Base-by-base conservation (phyloP, 305 asterid genomes). In the Fraxinus angustifolia region DNA sequence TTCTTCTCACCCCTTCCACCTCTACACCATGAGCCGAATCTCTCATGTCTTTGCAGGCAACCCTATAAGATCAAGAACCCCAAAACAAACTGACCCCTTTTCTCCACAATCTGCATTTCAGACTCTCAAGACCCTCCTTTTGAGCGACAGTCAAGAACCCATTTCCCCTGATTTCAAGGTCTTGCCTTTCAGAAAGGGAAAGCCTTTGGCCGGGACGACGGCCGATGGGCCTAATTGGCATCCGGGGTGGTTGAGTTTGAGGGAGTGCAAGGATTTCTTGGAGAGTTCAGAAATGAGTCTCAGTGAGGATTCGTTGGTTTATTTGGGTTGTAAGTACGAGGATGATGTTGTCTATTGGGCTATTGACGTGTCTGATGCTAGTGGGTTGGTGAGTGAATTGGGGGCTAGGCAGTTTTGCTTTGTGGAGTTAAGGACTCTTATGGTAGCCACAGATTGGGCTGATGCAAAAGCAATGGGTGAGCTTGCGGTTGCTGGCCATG, bases 381-480 rank as follows among this genome's bases (percentile, higher is more conserved):
- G 86, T 81, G 90, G 75, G 0, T 71, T 91, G 88, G 97, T 89
- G 58, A 84, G 76, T 80, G 88, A 86, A 78, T 74, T 95, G 88
- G 96, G 94, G n/a, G 85, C 84, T 36, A 88, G 82, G 31, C 90
- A 90, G 72, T 85, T 90, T 84, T 91, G 91, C 87, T 95, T 95
- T 82, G 98, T 92, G 81, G 98, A 94, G 90, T 68, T 95, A 88
- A 94, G 98, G 90, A 95, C 98, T 76, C 89, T 95, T 31, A 95
- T 95, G 98, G 97, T 95, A 76, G 99, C 99, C 71, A 90, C 99
- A 84, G 98, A 95, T 87, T 95, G 98, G 99, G 89, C 90, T 16
- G 94, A 95, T 86, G 78, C 87, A 50, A 82, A 76, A 8, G 91
- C 93, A 73, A 95, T 93, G 99, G 97, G 85, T 34, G 93, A 91